Conservation (phyloP, 2,329 filamentous ascomycete species). For the Pseudogymnoascus sp. region DNA sequence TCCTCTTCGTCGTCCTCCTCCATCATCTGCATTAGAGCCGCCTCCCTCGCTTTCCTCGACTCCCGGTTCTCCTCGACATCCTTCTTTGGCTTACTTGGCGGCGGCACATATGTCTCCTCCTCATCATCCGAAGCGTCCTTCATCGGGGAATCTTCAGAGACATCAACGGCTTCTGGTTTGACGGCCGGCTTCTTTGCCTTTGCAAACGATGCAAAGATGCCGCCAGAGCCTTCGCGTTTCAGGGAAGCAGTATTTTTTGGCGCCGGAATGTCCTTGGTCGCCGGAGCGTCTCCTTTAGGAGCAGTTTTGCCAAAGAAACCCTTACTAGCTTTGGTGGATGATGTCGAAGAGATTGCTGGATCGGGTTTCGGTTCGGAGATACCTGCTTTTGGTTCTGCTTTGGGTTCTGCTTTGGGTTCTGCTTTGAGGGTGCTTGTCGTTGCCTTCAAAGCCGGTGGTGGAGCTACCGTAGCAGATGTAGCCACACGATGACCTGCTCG, state of each 20-base stretch:
- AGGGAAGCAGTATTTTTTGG: conserved; percentile 25
- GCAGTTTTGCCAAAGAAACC: conserved; percentile 32
- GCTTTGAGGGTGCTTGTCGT: neutral
- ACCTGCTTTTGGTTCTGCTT: conserved; percentile 19
- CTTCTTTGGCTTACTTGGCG: conserved; percentile 29
- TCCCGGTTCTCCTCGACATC: conserved; percentile 29
- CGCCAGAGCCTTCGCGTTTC: conserved; percentile 53
- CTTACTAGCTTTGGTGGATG: conserved; percentile 16
- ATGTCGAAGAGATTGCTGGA: conserved; percentile 9
- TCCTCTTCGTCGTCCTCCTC: conserved; percentile 55
- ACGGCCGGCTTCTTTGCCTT: conserved; percentile 52
- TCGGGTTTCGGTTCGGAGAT: conserved; percentile 17
- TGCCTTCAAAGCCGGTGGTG: conserved; percentile 33
- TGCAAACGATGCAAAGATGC: conserved; percentile 74
- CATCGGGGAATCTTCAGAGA: conserved; percentile 36
- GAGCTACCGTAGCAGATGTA: conserved; percentile 24
- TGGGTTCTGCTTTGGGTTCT: conserved; percentile 15
- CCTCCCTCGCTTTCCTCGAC: conserved; percentile 54
- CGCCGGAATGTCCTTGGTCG: conserved; percentile 22
- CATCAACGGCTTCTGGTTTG: conserved; percentile 34
- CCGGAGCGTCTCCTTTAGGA: conserved; percentile 12
- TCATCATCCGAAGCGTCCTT: conserved; percentile 24
- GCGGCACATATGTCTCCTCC: conserved; percentile 36
- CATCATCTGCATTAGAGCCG: conserved; percentile 66
- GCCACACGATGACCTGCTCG: conserved; percentile 30